A percentile compares a stretch with the other conserved stretches of the same genome.
Evolutionary conservation across 2,329 filamentous ascomycete species (phyloP).

Genomic region (Clathrospora elynae): DNA sequence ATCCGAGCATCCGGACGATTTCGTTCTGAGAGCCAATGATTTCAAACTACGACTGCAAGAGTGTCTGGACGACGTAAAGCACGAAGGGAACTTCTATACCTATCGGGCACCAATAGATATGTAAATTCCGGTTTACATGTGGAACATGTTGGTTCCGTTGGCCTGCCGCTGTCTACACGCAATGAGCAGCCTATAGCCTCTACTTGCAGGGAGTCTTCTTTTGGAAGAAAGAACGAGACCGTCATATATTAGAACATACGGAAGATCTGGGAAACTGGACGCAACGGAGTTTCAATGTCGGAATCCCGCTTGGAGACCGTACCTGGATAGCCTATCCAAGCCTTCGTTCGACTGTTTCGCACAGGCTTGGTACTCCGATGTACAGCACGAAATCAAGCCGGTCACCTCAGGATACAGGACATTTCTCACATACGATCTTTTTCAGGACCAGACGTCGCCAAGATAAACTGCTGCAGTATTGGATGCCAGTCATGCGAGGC

Average conservation of each 20-base stretch:
- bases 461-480: constrained; percentile 18
- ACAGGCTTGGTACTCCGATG: constrained; percentile 58
- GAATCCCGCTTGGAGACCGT: constrained; percentile 29
- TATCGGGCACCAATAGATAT: background rate
- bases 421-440: constrained; percentile 61
- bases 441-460: constrained; percentile 31
- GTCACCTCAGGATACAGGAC: constrained; percentile 57
- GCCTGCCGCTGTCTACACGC: constrained; percentile 13
- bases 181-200: constrained; percentile 20
- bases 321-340: constrained; percentile 18
- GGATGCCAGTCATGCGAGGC: constrained; percentile 1
- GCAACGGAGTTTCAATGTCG: constrained; percentile 23
- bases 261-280: constrained; percentile 43
- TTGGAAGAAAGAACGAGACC: constrained; percentile 38
- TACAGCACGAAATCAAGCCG: constrained; percentile 55
- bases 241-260: constrained; percentile 36
- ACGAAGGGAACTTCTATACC: constrained; percentile 10
- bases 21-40: background rate
- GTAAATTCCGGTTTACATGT: constrained; percentile 9
- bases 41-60: background rate
- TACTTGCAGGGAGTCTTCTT: constrained; percentile 32
- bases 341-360: constrained; percentile 25
- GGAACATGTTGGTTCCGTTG: constrained; percentile 8
- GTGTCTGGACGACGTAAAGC: constrained; percentile 11
- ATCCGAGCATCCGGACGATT: too few relatives aligned